Evolutionary conservation across 2,329 filamentous ascomycete genomes (phyloP).

Genomic region (Penicillium vulpinum): DNA sequence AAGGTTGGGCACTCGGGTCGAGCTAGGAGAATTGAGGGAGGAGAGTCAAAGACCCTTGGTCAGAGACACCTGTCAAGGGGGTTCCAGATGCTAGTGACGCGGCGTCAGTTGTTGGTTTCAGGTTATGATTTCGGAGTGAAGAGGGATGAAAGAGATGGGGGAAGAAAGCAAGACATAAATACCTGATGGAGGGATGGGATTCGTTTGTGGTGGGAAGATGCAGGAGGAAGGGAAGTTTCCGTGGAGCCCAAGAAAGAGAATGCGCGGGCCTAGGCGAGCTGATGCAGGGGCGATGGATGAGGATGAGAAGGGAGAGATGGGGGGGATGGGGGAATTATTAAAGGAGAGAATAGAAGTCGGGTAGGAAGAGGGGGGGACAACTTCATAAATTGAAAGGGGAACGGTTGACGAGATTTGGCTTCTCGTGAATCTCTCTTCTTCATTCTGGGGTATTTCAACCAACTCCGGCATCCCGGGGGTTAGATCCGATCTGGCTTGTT

Average conservation of each 20-base stretch:
- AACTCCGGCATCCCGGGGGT: constrained; percentile 6
- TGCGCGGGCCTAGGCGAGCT: constrained; percentile 28
- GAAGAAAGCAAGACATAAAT: constrained; percentile 14
- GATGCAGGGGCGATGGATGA: constrained; percentile 21
- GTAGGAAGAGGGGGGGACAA: not conserved
- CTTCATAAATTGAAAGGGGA: not conserved
- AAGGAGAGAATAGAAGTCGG: not conserved
- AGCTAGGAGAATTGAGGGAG: constrained; percentile 18
- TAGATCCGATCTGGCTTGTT: not conserved
- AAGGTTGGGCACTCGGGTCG: constrained; percentile 9
- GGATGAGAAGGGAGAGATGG: constrained; percentile 1
- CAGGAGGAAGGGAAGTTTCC: constrained; percentile 27
- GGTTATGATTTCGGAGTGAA: constrained; percentile 7
- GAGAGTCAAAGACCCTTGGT: constrained; percentile 12
- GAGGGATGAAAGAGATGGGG: constrained; percentile 6
- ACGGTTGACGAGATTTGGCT: not conserved
- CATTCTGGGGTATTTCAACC: constrained; percentile 7
- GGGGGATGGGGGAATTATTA: not conserved
- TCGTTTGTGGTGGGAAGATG: constrained; percentile 30
- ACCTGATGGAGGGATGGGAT: constrained; percentile 24
- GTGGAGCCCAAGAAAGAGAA: constrained; percentile 29
- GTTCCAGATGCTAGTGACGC: constrained; percentile 19
- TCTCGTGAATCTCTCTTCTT: constrained; percentile 2
- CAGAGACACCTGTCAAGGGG: constrained; percentile 25
- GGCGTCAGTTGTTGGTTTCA: constrained; percentile 21